Evolutionary conservation across 179 eudicot species (phyloP), one percentile per base, ranked within the genome.

Genomic region (Drosera spatulata): DNA sequence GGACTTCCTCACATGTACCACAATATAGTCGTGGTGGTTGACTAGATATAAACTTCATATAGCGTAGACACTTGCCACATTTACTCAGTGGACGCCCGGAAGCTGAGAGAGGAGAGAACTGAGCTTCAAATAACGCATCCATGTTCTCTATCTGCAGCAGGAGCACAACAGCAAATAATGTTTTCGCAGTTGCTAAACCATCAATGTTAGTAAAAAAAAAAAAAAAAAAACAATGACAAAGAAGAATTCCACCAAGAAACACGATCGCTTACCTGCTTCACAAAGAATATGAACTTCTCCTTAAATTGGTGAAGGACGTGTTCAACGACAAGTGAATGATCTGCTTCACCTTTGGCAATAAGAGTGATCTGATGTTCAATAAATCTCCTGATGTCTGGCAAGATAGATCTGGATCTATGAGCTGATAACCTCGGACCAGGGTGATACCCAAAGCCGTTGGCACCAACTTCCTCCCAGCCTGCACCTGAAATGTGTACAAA

Each of bases 81-180:
- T 85, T 91, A 74, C 95, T 80, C 60, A 91, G 76, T 50, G 81
- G 50, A 60, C 95, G 91, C 59, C 98, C 96, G 15, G 98, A 73
- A 45, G 85, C 96, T 40, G 97, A 85, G 42, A 91, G 88, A 51
- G 96, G 95, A 66, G 97, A 91, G 71, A 91, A 91, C 69, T 91
- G 96, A 41, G 97, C 97, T 80, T 91, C 97, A 72, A 91, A 91
- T 66, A 91, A 69, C 43, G 88, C 85, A 77, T 91, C 97, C 97
- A 91, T 91, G 68, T 85, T 79, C 66, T 88, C 98, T 74, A 91
- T 85, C 96, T 91, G 79, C 41, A 55, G 10, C 10, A 10, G 49
- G 10, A 45, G 49, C 49, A 45, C 4, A 22, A 8, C 13, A 53
- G 14, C 56, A 53, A 14, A 51, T 11, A 4, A 11, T 51, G 33